phyloP scores from a whole-genome alignment of 2,329 filamentous ascomycete species.

The Neonectria ditissima region DNA sequence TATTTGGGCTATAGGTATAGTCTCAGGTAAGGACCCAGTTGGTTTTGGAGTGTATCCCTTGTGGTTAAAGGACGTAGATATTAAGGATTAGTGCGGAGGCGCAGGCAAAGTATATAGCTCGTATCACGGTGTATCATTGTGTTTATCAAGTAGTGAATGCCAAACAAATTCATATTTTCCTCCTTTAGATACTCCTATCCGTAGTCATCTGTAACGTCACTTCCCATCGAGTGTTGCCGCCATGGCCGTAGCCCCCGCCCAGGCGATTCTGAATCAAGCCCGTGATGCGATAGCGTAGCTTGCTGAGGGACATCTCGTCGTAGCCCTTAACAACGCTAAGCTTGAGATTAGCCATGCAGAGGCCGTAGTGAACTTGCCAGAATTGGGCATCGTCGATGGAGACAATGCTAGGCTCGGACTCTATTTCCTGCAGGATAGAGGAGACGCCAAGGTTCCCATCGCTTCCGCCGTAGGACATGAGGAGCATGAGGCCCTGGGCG shows the following conservation, averaged over 20 bases:
- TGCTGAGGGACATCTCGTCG: constrained; percentile 77
- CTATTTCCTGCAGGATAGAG: constrained; percentile 86
- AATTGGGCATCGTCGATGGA: constrained; percentile 91
- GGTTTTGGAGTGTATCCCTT: too few relatives aligned
- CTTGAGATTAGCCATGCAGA: constrained; percentile 95
- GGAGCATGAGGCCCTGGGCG: constrained; percentile 89
- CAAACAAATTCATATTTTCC: background rate
- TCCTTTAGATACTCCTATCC: constrained; percentile 42
- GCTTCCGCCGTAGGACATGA: constrained; percentile 82
- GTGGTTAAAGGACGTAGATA: too few relatives aligned
- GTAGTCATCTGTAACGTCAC: constrained; percentile 83
- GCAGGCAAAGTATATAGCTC: background rate
- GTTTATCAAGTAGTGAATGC: background rate
- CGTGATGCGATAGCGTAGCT: constrained; percentile 80
- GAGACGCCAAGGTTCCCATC: constrained; percentile 65
- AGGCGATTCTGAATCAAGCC: constrained; percentile 86
- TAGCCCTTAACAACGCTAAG: constrained; percentile 73
- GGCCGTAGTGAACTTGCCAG: constrained; percentile 98
- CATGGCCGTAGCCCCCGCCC: constrained; percentile 87
- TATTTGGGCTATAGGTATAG: too few relatives aligned
- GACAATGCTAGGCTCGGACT: constrained; percentile 79
- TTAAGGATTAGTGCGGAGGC: too few relatives aligned
- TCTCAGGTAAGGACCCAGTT: too few relatives aligned
- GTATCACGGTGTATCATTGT: background rate
- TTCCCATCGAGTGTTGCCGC: constrained; percentile 88